Evolutionary conservation across 192 early-diverging fungal genomes (phyloP).

Genomic region (Linnemannia elongata): DNA sequence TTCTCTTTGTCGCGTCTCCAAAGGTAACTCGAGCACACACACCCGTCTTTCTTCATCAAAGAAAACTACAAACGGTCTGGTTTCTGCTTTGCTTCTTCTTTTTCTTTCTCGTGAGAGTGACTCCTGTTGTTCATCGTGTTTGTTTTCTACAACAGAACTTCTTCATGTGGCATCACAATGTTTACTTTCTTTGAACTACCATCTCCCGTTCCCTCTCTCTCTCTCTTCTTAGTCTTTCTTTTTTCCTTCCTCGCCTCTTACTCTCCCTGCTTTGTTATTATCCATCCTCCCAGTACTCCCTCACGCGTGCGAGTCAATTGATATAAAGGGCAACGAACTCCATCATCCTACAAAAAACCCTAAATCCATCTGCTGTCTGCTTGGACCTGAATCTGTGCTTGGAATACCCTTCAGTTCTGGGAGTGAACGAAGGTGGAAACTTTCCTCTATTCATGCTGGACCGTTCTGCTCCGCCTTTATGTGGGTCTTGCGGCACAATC

Average conservation of each 20-base stretch:
- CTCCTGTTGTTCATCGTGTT: background rate
- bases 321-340: background rate
- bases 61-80: background rate
- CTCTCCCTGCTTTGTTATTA: background rate
- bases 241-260: background rate
- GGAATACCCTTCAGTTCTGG: background rate
- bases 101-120: background rate
- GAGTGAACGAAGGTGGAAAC: too few species aligned
- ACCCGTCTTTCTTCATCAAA: background rate
- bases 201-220: background rate
- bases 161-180: background rate
- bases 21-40: constrained; percentile 5
- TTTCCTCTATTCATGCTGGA: too few species aligned
- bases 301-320: background rate
- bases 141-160: background rate
- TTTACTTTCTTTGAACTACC: background rate
- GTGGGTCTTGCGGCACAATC: background rate
- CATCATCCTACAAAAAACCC: background rate
- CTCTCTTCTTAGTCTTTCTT: background rate
- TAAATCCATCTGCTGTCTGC: constrained; percentile 5
- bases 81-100: background rate
- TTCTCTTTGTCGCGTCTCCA: constrained; percentile 1
- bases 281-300: background rate
- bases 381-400: background rate
- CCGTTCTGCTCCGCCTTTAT: too few species aligned